Percentiles rank a stretch among this genome's conserved stretches.
Conservation (phyloP, 768 basidiomycete genomes). For the Psilocybe tampanensis region DNA sequence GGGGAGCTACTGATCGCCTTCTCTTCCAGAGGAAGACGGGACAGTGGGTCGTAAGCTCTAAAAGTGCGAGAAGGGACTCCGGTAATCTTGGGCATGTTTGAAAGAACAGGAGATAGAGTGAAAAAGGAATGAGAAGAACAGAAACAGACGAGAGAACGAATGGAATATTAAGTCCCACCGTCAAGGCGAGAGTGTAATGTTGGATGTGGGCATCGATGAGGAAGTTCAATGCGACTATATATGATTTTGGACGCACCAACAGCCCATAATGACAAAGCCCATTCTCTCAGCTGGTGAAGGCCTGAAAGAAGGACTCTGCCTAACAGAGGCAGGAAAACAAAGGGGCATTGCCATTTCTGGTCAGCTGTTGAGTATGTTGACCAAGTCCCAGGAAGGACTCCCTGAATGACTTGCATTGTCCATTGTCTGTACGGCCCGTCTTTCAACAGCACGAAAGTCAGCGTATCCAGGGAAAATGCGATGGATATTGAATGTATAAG, state of each 20-base stretch:
- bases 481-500: not conserved
- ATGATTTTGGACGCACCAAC: not conserved
- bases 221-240: not conserved
- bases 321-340: not conserved
- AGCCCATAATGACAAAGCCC: not conserved
- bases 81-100: constrained; percentile 11
- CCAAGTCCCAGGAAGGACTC: no score
- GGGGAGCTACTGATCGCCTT: not conserved
- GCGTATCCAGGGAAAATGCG: not conserved
- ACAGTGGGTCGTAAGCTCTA: not conserved
- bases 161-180: not conserved
- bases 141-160: not conserved
- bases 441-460: not conserved
- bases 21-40: not conserved
- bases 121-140: not conserved
- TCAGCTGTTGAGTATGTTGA: not conserved
- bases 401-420: not conserved
- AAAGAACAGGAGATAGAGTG: not conserved
- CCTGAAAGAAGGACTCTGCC: not conserved
- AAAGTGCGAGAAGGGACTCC: not conserved
- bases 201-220: constrained; percentile 1
- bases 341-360: not conserved
- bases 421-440: not conserved
- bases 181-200: not conserved
- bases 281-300: not conserved